phyloP scores from a whole-genome alignment of 2,329 filamentous ascomycete genomes.

The Metarhizium album region DNA sequence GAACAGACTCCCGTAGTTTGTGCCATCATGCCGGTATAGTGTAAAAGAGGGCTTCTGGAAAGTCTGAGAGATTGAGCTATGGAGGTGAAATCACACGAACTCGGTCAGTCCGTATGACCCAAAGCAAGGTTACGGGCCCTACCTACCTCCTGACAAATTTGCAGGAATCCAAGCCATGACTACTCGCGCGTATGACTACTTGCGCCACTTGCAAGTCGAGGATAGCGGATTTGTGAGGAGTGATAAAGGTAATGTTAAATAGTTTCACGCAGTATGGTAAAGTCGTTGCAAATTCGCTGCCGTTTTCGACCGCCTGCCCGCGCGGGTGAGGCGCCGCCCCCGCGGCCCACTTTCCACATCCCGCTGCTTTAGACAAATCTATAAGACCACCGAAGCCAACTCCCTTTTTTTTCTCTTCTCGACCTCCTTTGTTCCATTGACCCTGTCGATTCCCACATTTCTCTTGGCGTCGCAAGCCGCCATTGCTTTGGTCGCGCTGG shows the following conservation, averaged over 20 bases:
- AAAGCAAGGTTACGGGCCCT: neutral
- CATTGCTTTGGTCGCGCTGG: neutral
- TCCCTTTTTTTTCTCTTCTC: neutral
- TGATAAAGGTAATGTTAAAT: neutral
- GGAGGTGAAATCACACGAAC: neutral
- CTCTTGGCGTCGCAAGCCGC: constrained; percentile 1
- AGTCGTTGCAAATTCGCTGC: no score
- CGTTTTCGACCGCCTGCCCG: no score
- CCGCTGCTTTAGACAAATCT: no score
- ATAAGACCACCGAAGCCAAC: neutral
- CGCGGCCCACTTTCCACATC: no score
- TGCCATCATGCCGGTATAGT: neutral
- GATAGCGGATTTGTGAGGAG: neutral
- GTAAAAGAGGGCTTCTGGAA: neutral
- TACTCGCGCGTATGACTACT: neutral
- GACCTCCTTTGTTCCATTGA: neutral
- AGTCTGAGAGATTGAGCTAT: neutral
- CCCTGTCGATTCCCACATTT: constrained; percentile 1
- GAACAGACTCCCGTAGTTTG: neutral
- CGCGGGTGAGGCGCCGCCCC: no score
- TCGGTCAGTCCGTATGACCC: neutral
- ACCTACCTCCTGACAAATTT: neutral
- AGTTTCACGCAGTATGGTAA: neutral
- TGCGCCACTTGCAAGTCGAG: neutral
- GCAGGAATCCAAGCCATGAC: neutral